Percentiles rank a stretch among this genome's conserved stretches.
phyloP scores from a whole-genome alignment of 345 rosid species.

The Gossypium arboreum region DNA sequence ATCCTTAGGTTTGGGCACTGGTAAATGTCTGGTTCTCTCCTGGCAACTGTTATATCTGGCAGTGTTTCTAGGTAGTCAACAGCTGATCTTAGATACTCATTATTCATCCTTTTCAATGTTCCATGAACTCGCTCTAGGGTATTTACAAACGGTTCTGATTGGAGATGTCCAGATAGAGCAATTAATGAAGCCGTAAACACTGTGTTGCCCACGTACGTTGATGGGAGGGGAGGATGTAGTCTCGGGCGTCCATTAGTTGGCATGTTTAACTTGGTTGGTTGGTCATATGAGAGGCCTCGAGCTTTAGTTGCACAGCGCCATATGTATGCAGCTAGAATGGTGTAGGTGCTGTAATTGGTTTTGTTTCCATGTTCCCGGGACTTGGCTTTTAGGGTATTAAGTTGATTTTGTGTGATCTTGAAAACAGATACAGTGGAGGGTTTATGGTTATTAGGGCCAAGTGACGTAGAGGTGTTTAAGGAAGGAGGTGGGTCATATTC shows the following conservation, averaged over 20 bases:
- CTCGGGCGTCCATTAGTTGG: background rate
- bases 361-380: background rate
- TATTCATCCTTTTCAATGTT: background rate
- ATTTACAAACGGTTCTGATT: background rate
- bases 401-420: background rate
- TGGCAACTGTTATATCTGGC: constrained; percentile 20
- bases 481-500: background rate
- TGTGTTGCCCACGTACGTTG: background rate
- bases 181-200: background rate
- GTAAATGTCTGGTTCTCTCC: background rate
- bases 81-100: background rate
- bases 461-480: background rate
- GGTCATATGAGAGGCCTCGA: background rate
- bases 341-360: background rate
- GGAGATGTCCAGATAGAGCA: background rate
- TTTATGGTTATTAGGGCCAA: background rate
- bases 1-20: background rate
- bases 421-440: background rate
- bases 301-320: background rate
- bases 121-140: background rate
- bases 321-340: background rate
- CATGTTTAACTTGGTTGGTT: background rate
- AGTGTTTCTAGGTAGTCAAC: constrained; percentile 18
- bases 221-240: background rate
- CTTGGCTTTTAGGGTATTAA: background rate